Percentiles rank a stretch among this genome's conserved stretches.
Evolutionary conservation across 2,329 filamentous ascomycete species (phyloP).

Genomic region (Esteya vermicola): DNA sequence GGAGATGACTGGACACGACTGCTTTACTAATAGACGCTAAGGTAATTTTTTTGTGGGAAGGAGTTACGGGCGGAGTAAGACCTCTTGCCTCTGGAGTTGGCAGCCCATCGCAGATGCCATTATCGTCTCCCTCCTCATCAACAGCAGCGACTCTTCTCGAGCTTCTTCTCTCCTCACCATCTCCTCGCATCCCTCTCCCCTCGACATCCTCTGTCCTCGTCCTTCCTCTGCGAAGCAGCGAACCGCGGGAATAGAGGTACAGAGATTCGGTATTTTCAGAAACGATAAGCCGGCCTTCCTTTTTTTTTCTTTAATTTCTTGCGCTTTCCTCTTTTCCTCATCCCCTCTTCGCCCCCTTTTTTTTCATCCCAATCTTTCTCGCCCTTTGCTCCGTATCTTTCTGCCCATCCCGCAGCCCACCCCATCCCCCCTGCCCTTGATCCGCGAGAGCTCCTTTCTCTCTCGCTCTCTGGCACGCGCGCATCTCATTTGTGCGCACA

Average conservation of each 20-base stretch:
- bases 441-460: too few species aligned
- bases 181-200: not conserved
- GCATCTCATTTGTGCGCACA: not conserved
- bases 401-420: too few species aligned
- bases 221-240: too few species aligned
- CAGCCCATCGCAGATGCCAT: not conserved
- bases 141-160: not conserved
- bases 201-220: too few species aligned
- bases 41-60: slow-evolving; percentile 1
- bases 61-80: not conserved
- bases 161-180: not conserved
- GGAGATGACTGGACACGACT: not conserved
- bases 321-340: not conserved
- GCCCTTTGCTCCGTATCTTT: not conserved
- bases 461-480: not conserved
- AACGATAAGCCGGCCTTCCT: slow-evolving; percentile 2
- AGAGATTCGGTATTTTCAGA: not conserved
- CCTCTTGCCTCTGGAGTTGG: too few species aligned
- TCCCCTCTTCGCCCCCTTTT: not conserved
- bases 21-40: not conserved
- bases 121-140: not conserved
- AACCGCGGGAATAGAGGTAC: not conserved
- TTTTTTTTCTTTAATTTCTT: not conserved
- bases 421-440: too few species aligned
- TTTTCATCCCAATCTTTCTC: not conserved